Conservation (phyloP, 495 filamentous ascomycete species). For the Echria macrotheca region DNA sequence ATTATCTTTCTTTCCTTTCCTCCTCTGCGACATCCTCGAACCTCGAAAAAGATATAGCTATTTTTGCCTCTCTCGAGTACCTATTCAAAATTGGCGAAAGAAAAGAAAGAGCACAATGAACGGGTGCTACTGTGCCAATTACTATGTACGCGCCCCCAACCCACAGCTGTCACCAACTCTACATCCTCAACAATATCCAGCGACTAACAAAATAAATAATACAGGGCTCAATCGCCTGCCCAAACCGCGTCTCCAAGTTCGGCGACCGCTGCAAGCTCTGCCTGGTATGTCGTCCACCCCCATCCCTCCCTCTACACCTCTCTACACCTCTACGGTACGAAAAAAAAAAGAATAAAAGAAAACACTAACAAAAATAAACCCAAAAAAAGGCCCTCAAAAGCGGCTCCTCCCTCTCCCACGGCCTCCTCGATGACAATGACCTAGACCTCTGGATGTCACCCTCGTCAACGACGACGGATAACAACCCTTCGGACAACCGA, state of each 20-base stretch:
- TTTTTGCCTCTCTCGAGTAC: no score
- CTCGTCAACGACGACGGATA: no score
- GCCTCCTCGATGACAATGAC: slow-evolving; percentile 20
- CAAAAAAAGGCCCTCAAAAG: slow-evolving; percentile 20
- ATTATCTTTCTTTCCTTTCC: no score
- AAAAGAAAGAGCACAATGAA: no score
- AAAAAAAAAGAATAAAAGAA: no score
- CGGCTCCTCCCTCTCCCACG: slow-evolving; percentile 22
- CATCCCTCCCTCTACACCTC: background rate
- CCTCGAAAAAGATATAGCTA: no score
- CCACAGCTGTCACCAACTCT: no score
- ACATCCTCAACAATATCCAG: background rate
- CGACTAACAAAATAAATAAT: slow-evolving; percentile 15
- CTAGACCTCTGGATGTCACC: slow-evolving; percentile 14
- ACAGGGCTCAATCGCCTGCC: slow-evolving; percentile 41
- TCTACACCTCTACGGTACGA: no score
- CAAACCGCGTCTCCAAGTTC: slow-evolving; percentile 40
- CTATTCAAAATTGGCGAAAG: no score
- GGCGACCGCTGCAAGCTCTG: slow-evolving; percentile 43
- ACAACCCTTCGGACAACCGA: no score
- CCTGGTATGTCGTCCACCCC: slow-evolving; percentile 27
- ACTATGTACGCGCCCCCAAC: slow-evolving; percentile 50
- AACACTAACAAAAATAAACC: no score
- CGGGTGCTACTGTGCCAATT: slow-evolving; percentile 48
- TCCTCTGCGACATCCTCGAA: no score